These are phyloP conservation scores for Cyanodermella asteris DNA, from an alignment of 2,329 filamentous ascomycete genomes.

Conservation along the genomic window DNA sequence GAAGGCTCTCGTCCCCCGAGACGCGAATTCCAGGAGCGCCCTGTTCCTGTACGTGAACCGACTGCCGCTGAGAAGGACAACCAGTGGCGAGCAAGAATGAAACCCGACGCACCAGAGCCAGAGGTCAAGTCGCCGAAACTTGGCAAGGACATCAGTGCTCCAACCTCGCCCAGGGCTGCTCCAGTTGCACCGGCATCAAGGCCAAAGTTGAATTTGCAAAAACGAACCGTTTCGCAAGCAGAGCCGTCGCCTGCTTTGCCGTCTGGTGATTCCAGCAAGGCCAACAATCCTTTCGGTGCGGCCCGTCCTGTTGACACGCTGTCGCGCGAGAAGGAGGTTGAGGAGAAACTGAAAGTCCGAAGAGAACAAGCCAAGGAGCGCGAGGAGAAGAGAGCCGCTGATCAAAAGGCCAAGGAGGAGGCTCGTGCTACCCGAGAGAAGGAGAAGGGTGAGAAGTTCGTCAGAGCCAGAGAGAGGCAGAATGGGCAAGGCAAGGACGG, in stretches of 20 bases:
- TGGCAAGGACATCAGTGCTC: conserved; percentile 47
- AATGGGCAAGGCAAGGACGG: conserved; percentile 10
- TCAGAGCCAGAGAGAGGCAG: conserved; percentile 14
- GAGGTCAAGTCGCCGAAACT: conserved; percentile 37
- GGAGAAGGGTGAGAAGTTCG: conserved; percentile 11
- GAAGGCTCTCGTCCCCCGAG: conserved; percentile 53
- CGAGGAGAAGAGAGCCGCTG: conserved; percentile 35
- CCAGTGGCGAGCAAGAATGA: conserved; percentile 84
- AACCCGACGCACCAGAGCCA: conserved; percentile 42
- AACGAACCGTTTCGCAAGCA: conserved; percentile 73
- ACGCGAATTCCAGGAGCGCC: conserved; percentile 51
- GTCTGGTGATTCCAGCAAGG: conserved; percentile 47
- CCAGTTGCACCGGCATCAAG: conserved; percentile 37
- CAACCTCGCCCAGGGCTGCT: conserved; percentile 48
- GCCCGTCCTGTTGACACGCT: conserved; percentile 88
- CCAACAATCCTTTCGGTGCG: conserved; percentile 83
- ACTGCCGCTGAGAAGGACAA: conserved; percentile 85
- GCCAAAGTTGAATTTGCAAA: conserved; percentile 69
- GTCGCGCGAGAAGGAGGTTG: conserved; percentile 68
- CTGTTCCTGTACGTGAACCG: conserved; percentile 44
- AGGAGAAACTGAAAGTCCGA: conserved; percentile 59
- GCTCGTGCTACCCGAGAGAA: conserved; percentile 40
- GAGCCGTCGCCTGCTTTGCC: conserved; percentile 25
- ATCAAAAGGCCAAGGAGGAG: conserved; percentile 34
- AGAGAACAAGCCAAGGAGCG: conserved; percentile 71